Evolutionary conservation across 257 asterid species (phyloP).

Genomic region (Dorcoceras hygrometricum): DNA sequence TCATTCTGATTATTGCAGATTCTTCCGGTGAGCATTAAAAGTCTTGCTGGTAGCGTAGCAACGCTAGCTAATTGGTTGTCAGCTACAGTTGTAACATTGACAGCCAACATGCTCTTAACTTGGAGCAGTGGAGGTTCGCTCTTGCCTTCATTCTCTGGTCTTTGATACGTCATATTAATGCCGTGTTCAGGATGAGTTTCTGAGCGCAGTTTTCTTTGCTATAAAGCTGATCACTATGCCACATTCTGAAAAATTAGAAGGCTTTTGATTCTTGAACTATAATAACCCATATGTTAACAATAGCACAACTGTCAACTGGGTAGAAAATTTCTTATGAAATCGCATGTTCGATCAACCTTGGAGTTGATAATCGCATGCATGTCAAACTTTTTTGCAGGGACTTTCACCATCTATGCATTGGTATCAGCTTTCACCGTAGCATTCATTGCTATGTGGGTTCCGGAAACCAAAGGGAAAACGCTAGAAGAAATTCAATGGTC

Average conservation of each 20-base stretch:
- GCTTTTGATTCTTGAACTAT: no score
- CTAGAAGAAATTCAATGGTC: constrained; percentile 73
- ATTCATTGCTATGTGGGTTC: constrained; percentile 69
- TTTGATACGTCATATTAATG: not conserved
- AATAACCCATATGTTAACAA: no score
- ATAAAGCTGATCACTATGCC: not conserved
- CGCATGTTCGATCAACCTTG: no score
- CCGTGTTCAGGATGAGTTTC: not conserved
- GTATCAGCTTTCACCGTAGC: constrained; percentile 52
- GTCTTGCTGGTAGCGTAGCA: constrained; percentile 93
- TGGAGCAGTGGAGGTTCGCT: constrained; percentile 85
- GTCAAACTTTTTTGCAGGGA: constrained; percentile 49
- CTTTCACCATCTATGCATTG: constrained; percentile 57
- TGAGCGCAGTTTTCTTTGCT: not conserved
- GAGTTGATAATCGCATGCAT: no score
- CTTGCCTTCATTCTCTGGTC: constrained; percentile 30
- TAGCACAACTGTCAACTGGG: no score
- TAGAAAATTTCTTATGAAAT: no score
- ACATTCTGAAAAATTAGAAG: no score
- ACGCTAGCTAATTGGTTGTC: constrained; percentile 82
- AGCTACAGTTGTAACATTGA: constrained; percentile 68
- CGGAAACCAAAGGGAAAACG: constrained; percentile 89
- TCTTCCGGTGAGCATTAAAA: constrained; percentile 83
- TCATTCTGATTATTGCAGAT: constrained; percentile 47
- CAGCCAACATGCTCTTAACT: constrained; percentile 73